Conservation (phyloP, 2,329 filamentous ascomycete genomes). For the Daldinia eschscholtzii region DNA sequence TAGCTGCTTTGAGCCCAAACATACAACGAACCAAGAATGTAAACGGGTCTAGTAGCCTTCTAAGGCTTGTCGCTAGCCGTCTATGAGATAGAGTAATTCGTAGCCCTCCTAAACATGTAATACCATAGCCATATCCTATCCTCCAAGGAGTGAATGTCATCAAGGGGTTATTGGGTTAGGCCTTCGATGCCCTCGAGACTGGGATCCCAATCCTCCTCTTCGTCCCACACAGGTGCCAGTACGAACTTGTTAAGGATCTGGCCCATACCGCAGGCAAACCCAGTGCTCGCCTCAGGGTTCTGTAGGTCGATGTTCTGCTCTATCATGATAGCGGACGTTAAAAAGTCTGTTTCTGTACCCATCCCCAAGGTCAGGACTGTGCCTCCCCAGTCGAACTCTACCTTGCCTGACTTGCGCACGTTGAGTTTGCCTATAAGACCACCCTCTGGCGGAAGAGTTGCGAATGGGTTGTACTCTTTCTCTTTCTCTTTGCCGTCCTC, state of each 20-base stretch:
- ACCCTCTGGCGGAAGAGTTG: slow-evolving; percentile 61
- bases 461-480: slow-evolving; percentile 50
- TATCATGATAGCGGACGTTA: slow-evolving; percentile 70
- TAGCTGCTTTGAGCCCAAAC: slow-evolving; percentile 1
- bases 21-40: neutral
- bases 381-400: slow-evolving; percentile 74
- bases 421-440: slow-evolving; percentile 72
- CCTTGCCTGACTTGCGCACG: slow-evolving; percentile 71
- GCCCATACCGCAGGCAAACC: slow-evolving; percentile 71
- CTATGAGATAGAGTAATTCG: slow-evolving; percentile 11
- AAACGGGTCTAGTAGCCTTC: neutral
- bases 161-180: slow-evolving; percentile 15
- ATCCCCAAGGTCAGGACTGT: slow-evolving; percentile 67
- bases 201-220: slow-evolving; percentile 68
- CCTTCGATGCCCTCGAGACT: slow-evolving; percentile 53
- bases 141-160: neutral
- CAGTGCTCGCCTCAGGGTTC: slow-evolving; percentile 59
- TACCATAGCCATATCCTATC: neutral
- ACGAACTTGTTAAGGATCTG: slow-evolving; percentile 73
- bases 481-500: slow-evolving; percentile 47
- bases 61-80: neutral
- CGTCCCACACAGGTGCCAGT: slow-evolving; percentile 69
- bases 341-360: slow-evolving; percentile 64
- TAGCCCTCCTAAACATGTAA: neutral
- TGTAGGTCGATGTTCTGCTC: slow-evolving; percentile 65